These are phyloP conservation scores for Acacia pycnantha DNA, from an alignment of 331 rosid genomes.

Conservation along the genomic window DNA sequence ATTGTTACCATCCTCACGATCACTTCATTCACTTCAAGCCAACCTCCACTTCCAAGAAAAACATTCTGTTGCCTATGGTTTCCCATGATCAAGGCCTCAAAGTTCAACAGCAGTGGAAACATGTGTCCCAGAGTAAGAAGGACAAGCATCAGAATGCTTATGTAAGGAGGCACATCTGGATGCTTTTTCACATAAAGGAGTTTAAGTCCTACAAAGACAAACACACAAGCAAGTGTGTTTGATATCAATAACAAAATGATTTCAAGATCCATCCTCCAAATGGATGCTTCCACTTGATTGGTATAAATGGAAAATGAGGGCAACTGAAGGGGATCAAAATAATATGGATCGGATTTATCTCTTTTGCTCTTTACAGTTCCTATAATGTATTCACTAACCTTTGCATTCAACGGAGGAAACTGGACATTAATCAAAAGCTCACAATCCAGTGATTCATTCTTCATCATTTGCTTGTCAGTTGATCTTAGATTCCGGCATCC, in stretches of 20 bases:
- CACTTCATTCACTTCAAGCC: conserved; percentile 88
- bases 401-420: conserved; percentile 61
- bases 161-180: conserved; percentile 63
- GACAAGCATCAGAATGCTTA: conserved; percentile 65
- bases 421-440: conserved; percentile 55
- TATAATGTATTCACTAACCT: conserved; percentile 41
- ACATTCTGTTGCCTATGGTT: conserved; percentile 44
- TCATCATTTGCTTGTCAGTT: conserved; percentile 32
- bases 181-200: conserved; percentile 68
- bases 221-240: conserved; percentile 71
- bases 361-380: conserved; percentile 80
- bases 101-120: conserved; percentile 81
- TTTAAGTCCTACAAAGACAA: conserved; percentile 77
- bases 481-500: conserved; percentile 66
- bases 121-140: conserved; percentile 69
- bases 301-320: conserved; percentile 54
- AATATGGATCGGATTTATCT: conserved; percentile 52
- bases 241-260: conserved; percentile 72
- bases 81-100: conserved; percentile 64
- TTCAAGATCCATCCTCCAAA: conserved; percentile 89
- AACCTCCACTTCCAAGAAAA: conserved; percentile 68
- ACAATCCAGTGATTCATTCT: conserved; percentile 66
- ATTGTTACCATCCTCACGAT: conserved; percentile 72
- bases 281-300: conserved; percentile 61
- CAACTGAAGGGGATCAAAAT: conserved; percentile 60